Conservation (phyloP, 495 filamentous ascomycete species). For the Aspergillus sparsus region DNA sequence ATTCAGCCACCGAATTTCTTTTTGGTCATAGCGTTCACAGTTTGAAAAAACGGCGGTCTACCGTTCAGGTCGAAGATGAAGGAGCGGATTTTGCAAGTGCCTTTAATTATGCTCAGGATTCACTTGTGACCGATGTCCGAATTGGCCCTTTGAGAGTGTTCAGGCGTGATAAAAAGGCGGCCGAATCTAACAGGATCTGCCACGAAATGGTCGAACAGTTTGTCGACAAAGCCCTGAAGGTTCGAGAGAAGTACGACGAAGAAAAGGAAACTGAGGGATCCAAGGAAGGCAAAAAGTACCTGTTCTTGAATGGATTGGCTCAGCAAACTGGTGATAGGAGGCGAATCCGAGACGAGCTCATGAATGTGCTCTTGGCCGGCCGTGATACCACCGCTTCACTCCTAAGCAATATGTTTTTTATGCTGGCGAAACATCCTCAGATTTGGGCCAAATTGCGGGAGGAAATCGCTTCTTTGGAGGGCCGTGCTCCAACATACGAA, state of each 20-base stretch:
- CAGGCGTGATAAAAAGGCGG: slow-evolving; percentile 17
- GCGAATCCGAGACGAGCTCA: slow-evolving; percentile 17
- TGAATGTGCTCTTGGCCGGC: slow-evolving; percentile 52
- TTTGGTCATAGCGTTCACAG: slow-evolving; percentile 46
- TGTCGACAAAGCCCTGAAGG: slow-evolving; percentile 17
- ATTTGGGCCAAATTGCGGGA: slow-evolving; percentile 49
- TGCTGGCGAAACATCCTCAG: slow-evolving; percentile 51
- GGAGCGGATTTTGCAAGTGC: slow-evolving; percentile 30
- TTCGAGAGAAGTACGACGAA: slow-evolving; percentile 14
- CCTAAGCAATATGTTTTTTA: slow-evolving; percentile 56
- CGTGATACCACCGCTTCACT: slow-evolving; percentile 66
- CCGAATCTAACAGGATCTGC: slow-evolving; percentile 14
- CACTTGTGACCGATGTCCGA: slow-evolving; percentile 10
- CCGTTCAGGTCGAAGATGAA: slow-evolving; percentile 2
- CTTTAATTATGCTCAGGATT: slow-evolving; percentile 51
- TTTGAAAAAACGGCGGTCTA: slow-evolving; percentile 14
- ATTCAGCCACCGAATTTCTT: slow-evolving; percentile 62
- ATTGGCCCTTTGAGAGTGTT: slow-evolving; percentile 14
- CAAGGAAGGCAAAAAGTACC: slow-evolving; percentile 9
- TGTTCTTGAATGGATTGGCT: slow-evolving; percentile 22
- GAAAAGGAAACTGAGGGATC: slow-evolving; percentile 11
- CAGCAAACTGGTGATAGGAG: slow-evolving; percentile 18
- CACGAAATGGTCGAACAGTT: slow-evolving; percentile 20
- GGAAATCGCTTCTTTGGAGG: slow-evolving; percentile 43
- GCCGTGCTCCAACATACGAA: slow-evolving; percentile 49